Evolutionary conservation across 768 basidiomycete species (phyloP), one percentile per base, ranked within the genome.

Genomic region (Suillus ampliporus): DNA sequence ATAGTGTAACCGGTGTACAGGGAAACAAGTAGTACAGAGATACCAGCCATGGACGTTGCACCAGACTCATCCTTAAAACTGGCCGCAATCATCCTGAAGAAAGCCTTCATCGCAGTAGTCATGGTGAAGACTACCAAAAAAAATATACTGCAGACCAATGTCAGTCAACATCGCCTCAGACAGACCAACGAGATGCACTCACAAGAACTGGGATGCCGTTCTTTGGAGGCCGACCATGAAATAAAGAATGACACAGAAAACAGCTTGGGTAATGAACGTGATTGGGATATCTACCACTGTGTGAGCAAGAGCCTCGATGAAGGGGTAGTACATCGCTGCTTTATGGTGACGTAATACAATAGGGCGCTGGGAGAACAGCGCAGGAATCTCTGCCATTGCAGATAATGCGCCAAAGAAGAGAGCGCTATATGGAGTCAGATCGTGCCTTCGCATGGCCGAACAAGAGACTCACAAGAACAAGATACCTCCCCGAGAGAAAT

Each of bases 61-160:
- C 83, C 80, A 0, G 87, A 82, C 47, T 84, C 82, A 19, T 77
- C 74, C 41, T 77, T 77, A 68, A 87, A 86, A 15, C 77, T 78
- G 0, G 89, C 85, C 1, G 88, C 86, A 34, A 90, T 67, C 0
- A 78, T 78, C 44, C 92, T 82, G 83, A 92, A 95, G 81, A 86
- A 93, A 0, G 84, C 83, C 70, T 88, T 89, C 86, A 94, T 89
- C 8, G 85, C 78, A 37, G 91, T 57, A 26, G 86, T 82, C 67
- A 86, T 80, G 4, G 78, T 73, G 58, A 85, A 79, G 7, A 84
- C 61, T 66, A 86, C 81, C 35, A 91, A 72, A 70, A 83, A 80
- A 71, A 81, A 87, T 6, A 81, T 83, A 74, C 89, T 89, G 78
- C 73, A 81, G 65, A 13, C 70, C 71, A 1, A 81, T 73, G 48